Base-by-base conservation (phyloP, 2,329 filamentous ascomycete genomes). In the Aspergillus calidoustus region DNA sequence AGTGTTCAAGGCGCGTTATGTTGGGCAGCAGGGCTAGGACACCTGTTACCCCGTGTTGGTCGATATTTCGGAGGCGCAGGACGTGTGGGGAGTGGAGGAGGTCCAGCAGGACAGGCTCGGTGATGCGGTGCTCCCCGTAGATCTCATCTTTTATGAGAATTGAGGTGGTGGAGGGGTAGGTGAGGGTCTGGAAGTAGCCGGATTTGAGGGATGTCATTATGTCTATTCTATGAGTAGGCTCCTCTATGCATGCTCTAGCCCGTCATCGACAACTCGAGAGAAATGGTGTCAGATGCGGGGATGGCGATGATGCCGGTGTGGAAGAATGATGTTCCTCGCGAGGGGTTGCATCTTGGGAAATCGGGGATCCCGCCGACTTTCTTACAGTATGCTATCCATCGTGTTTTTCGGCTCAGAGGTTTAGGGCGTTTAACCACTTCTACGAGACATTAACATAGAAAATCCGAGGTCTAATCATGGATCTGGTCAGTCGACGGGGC, bases 1-100 rank as follows among this genome's bases (percentile, higher is more conserved):
- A 78, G 64, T 80, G 77, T 62, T 80, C 76, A 38, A 78, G 70
- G 19, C 77, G 75, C 11, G 76, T 79, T 22, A 79, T 70, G 15
- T 56, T 59, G 6, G 73, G 76, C 6, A 72, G 75, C 13, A 76
- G 65, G 57, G 71, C 70, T 2, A 80, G 66, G 30, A 78, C 68
- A 15, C 71, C 71, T 7, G 75, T 78, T 28, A 79, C 67, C 28
- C 77, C 76, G 55, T 78, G 72, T 62, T 79, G 77, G 61, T 69
- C 71, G 59, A 80, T 70, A 7, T 74, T 75, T 47, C 60, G 62
- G 2, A 80, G 73, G 17, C 77, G 76, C 8, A 64, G 65, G 13
- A 79, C 59, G 15, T 70, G 72, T 1, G 71, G 66, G 31, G 69
- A 74, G 49, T 69, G 71, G 3, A 80, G 71, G 7, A 80, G 74